Evolutionary conservation across 192 early-diverging fungal genomes (phyloP).

Genomic region (Backusella mclennaniae): DNA sequence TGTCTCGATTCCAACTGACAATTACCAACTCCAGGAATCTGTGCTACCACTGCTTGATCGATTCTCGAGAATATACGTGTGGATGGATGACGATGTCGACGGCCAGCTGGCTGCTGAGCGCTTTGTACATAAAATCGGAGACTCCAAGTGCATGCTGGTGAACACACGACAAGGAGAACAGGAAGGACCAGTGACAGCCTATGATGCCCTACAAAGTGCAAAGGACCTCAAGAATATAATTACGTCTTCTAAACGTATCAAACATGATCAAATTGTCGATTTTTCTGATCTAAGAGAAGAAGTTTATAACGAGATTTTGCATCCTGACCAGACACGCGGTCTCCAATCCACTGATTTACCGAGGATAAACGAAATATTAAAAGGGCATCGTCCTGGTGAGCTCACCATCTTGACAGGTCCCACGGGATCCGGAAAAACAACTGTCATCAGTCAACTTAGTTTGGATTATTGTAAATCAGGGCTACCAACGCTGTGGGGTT

Average conservation of each 20-base stretch:
- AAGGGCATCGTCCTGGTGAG: constrained; percentile 70
- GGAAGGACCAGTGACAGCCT: constrained; percentile 52
- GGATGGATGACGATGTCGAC: constrained; percentile 68
- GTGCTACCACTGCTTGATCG: constrained; percentile 60
- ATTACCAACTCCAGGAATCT: constrained; percentile 58
- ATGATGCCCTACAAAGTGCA: constrained; percentile 46
- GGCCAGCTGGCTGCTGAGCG: constrained; percentile 57
- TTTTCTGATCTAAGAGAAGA: constrained; percentile 62
- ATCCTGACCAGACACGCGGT: constrained; percentile 64
- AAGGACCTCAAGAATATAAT: constrained; percentile 44
- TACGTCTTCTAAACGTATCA: constrained; percentile 42
- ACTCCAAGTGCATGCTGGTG: constrained; percentile 60
- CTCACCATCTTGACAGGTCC: constrained; percentile 67
- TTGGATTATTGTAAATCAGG: constrained; percentile 67
- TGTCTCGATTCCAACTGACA: constrained; percentile 51
- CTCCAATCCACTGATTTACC: constrained; percentile 62
- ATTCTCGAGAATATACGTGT: constrained; percentile 64
- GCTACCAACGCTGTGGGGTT: constrained; percentile 73
- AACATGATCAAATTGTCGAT: constrained; percentile 66
- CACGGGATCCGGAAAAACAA: constrained; percentile 73
- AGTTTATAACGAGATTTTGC: constrained; percentile 59
- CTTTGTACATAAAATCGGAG: constrained; percentile 62
- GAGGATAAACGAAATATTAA: constrained; percentile 58
- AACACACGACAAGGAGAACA: constrained; percentile 39
- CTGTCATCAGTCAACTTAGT: constrained; percentile 67